Evolutionary conservation across 345 rosid species (phyloP).

Genomic region (Eutrema yunnanense): DNA sequence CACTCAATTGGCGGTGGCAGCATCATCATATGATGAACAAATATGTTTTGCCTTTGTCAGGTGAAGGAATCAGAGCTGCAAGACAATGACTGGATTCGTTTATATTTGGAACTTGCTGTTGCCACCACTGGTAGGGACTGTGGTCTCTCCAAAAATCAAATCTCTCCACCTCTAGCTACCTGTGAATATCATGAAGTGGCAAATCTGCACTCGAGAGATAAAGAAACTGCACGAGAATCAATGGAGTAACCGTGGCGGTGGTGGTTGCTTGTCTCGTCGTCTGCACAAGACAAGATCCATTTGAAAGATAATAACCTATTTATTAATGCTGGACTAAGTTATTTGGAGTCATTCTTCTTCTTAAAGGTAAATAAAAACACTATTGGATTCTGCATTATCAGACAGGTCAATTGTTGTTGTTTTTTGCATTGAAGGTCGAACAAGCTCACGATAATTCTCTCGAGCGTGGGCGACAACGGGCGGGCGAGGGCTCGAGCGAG

Average conservation of each 20-base stretch:
- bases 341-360: too few relatives aligned
- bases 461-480: conserved; percentile 11
- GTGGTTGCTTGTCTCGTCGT: too few relatives aligned
- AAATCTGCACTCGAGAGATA: too few relatives aligned
- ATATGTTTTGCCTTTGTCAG: not conserved
- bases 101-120: not conserved
- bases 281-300: too few relatives aligned
- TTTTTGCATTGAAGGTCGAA: conserved; percentile 41
- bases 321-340: not conserved
- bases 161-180: too few relatives aligned
- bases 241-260: too few relatives aligned
- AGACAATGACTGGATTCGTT: not conserved
- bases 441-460: conserved; percentile 68
- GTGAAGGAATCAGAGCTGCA: not conserved
- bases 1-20: not conserved
- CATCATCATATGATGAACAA: too few relatives aligned
- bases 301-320: too few relatives aligned
- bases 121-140: not conserved
- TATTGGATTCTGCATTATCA: not conserved
- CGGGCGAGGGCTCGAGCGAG: too few relatives aligned
- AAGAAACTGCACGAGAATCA: too few relatives aligned
- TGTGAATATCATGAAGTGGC: too few relatives aligned
- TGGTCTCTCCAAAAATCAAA: too few relatives aligned
- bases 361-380: conserved; percentile 39
- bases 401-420: not conserved